These are phyloP conservation scores for Iris pallida DNA, from an alignment of 116 monocot species.

Conservation along the genomic window DNA sequence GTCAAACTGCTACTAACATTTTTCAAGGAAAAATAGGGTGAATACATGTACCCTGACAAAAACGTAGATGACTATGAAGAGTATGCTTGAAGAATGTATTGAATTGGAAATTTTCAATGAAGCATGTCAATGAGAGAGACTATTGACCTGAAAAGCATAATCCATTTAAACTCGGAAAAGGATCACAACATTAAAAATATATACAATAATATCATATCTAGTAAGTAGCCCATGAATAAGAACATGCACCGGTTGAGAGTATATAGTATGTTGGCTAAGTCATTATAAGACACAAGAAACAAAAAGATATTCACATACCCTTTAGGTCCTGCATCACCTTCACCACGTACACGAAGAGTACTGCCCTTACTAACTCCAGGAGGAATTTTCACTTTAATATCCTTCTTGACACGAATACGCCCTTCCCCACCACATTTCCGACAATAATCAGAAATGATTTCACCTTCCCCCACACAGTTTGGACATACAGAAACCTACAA, in stretches of 20 bases:
- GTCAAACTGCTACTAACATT: background rate
- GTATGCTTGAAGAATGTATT: background rate
- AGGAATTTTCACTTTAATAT: slow-evolving; percentile 92
- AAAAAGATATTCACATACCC: slow-evolving; percentile 48
- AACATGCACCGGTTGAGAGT: background rate
- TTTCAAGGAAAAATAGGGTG: background rate
- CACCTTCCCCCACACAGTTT: slow-evolving; percentile 89
- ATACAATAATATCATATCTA: no score
- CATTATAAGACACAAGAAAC: background rate
- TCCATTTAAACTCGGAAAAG: background rate
- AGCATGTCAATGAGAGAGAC: no score
- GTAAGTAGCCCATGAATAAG: background rate
- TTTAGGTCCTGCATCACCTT: slow-evolving; percentile 95
- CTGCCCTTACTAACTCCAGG: slow-evolving; percentile 96
- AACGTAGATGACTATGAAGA: background rate
- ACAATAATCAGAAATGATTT: slow-evolving; percentile 90
- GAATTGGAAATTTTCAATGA: no score
- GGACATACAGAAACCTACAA: slow-evolving; percentile 90
- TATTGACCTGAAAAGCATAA: background rate
- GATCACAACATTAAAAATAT: background rate
- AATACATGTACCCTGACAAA: background rate
- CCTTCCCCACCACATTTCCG: slow-evolving; percentile 94
- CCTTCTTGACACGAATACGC: slow-evolving; percentile 70
- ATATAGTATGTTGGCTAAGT: background rate
- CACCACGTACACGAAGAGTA: slow-evolving; percentile 97